A percentile compares a stretch with the other conserved stretches of the same genome.
Conservation (phyloP, 1,139 yeast genomes). For the Kodamaea ohmeri region DNA sequence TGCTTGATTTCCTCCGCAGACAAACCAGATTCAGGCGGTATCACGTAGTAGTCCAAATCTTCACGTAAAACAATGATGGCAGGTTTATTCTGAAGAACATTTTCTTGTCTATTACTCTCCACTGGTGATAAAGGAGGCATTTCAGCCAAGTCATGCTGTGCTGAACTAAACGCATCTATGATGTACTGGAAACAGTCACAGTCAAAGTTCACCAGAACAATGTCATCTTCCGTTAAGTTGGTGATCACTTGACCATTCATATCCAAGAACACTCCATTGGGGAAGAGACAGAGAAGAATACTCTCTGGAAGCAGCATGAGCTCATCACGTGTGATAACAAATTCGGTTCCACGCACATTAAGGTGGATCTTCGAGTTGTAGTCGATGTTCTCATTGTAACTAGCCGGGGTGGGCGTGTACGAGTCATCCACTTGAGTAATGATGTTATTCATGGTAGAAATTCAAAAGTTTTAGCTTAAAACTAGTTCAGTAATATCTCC, state of each 20-base stretch:
- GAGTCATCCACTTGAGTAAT: constrained; percentile 65
- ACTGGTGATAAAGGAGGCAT: constrained; percentile 29
- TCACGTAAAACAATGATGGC: constrained; percentile 91
- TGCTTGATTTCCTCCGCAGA: constrained; percentile 53
- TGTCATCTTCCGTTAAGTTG: constrained; percentile 71
- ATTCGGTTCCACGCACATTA: constrained; percentile 61
- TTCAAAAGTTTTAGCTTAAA: not conserved
- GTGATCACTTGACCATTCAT: constrained; percentile 71
- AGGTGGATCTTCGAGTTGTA: constrained; percentile 63
- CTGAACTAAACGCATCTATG: constrained; percentile 57
- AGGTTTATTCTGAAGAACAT: constrained; percentile 74
- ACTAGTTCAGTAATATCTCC: too few species aligned
- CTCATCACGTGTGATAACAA: constrained; percentile 80
- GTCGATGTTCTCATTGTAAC: constrained; percentile 39
- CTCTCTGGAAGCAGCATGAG: constrained; percentile 90
- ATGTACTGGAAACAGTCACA: constrained; percentile 85
- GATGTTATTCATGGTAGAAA: constrained; percentile 26
- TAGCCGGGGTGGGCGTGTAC: constrained; percentile 18
- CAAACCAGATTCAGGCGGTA: constrained; percentile 65
- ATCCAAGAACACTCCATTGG: constrained; percentile 85
- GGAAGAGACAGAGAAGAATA: constrained; percentile 78
- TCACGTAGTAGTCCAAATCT: constrained; percentile 89
- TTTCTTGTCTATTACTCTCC: constrained; percentile 26
- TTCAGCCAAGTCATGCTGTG: constrained; percentile 37
- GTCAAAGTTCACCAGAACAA: constrained; percentile 79